These are phyloP conservation scores for Scalesia atractyloides DNA, from an alignment of 129 eudicot genomes.

Conservation along the genomic window DNA sequence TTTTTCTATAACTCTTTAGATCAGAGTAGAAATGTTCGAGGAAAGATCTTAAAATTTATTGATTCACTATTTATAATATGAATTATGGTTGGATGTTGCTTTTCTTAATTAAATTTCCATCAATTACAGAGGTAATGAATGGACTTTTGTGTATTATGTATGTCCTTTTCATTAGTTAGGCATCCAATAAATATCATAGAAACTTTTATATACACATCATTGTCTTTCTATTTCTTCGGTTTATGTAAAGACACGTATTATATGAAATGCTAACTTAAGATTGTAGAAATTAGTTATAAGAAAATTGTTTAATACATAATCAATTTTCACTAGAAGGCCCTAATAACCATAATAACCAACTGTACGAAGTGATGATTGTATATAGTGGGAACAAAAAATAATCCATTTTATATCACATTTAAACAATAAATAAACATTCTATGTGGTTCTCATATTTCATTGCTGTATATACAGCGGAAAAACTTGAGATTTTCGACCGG, in stretches of 20 bases:
- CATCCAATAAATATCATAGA: constrained; percentile 14
- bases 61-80: not conserved
- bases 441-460: too few relatives aligned
- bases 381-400: too few relatives aligned
- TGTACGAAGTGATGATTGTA: too few relatives aligned
- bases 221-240: not conserved
- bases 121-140: not conserved
- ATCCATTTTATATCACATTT: too few relatives aligned
- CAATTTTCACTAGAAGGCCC: too few relatives aligned
- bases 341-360: too few relatives aligned
- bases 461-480: too few relatives aligned
- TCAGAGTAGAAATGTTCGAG: not conserved
- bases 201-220: constrained; percentile 6
- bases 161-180: constrained; percentile 29
- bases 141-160: not conserved
- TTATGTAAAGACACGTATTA: constrained; percentile 2
- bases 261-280: not conserved
- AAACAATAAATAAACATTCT: too few relatives aligned
- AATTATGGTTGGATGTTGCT: not conserved
- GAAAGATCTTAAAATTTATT: not conserved
- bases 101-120: constrained; percentile 10
- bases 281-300: not conserved
- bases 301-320: too few relatives aligned
- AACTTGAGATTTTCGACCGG: too few relatives aligned
- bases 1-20: not conserved